Conservation (phyloP, 495 filamentous ascomycete species). For the Bombardia bombarda region DNA sequence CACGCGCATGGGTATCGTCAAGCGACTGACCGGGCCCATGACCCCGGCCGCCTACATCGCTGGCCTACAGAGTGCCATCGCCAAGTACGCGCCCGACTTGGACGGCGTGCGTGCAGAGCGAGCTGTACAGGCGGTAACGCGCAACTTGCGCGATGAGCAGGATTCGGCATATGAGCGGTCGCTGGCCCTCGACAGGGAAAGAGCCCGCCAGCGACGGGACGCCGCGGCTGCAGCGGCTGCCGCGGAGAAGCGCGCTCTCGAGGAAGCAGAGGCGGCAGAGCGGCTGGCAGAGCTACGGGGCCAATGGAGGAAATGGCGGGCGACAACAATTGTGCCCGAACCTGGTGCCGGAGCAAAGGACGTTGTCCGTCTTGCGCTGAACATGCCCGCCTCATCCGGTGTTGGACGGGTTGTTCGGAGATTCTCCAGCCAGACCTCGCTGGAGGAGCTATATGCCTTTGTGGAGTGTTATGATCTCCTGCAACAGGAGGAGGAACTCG, state of each 20-base stretch:
- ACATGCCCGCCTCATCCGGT: conserved; percentile 58
- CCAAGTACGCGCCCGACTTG: conserved; percentile 61
- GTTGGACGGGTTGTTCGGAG: conserved; percentile 59
- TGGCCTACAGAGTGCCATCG: conserved; percentile 61
- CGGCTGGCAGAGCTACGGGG: conserved; percentile 47
- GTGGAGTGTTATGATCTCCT: conserved; percentile 82
- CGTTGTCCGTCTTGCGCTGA: conserved; percentile 71
- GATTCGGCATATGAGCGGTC: conserved; percentile 89
- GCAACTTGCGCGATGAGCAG: conserved; percentile 73
- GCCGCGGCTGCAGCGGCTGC: conserved; percentile 62
- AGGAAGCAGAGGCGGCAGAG: conserved; percentile 56
- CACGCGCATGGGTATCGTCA: conserved; percentile 78
- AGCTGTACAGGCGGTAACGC: conserved; percentile 66
- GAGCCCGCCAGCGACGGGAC: conserved; percentile 63
- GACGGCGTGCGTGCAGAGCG: conserved; percentile 58
- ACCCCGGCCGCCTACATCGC: conserved; percentile 58
- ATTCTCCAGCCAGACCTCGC: conserved; percentile 53
- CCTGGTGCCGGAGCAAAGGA: conserved; percentile 57
- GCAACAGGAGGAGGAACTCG: conserved; percentile 26
- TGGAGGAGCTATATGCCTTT: conserved; percentile 94
- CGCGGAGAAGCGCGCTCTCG: conserved; percentile 41
- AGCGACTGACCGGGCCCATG: conserved; percentile 63
- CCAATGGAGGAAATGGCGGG: conserved; percentile 80
- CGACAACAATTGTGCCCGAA: conserved; percentile 55
- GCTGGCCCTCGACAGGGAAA: conserved; percentile 77